Evolutionary conservation across 257 asterid species (phyloP).

Genomic region (Petunia axillaris): DNA sequence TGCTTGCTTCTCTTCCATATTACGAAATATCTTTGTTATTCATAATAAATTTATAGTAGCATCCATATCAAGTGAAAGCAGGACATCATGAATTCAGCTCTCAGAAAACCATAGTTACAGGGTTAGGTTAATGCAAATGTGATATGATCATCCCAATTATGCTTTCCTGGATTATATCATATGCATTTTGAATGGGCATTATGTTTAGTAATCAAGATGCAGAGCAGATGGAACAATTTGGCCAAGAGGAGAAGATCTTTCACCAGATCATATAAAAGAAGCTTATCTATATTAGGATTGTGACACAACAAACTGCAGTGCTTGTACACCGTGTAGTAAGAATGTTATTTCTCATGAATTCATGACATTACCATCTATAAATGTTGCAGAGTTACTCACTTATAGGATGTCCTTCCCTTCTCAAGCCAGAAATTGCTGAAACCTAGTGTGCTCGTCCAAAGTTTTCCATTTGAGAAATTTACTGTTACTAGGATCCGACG

Average conservation of each 20-base stretch:
- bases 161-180: constrained; percentile 2
- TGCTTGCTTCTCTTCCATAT: background rate
- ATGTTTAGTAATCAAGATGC: background rate
- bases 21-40: background rate
- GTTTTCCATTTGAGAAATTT: background rate
- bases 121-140: background rate
- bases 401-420: background rate
- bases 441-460: background rate
- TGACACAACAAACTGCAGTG: background rate
- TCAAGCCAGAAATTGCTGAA: background rate
- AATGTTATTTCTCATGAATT: background rate
- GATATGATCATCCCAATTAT: constrained; percentile 19
- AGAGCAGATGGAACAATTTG: constrained; percentile 5
- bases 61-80: background rate
- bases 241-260: background rate
- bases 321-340: background rate
- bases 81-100: background rate
- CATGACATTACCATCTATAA: background rate
- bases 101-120: background rate
- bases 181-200: background rate
- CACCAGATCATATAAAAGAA: background rate
- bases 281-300: background rate
- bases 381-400: background rate
- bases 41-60: background rate
- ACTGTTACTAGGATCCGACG: background rate